Conservation (phyloP, 108 stramenopile species). For the Nitzschia sp. region DNA sequence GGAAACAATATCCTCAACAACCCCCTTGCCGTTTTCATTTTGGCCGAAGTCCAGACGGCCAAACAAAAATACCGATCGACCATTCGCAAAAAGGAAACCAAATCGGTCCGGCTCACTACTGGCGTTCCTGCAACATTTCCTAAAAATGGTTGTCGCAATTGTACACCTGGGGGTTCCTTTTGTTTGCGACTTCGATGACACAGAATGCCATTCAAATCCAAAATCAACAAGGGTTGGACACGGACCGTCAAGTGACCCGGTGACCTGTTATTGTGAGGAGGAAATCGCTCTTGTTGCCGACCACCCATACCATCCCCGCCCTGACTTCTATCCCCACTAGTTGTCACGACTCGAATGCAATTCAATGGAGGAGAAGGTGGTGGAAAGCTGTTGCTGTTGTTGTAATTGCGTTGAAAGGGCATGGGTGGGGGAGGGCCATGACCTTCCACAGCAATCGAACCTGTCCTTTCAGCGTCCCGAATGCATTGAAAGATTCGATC, state of each 20-base stretch:
- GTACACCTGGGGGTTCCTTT: constrained; percentile 10
- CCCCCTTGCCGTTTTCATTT: constrained; percentile 59
- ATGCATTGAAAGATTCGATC: neutral
- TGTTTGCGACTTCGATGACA: constrained; percentile 70
- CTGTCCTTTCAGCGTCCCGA: constrained; percentile 1
- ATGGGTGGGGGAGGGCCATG: neutral
- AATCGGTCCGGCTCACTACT: constrained; percentile 64
- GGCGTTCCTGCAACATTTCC: constrained; percentile 62
- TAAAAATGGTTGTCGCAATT: constrained; percentile 38
- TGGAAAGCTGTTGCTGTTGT: neutral
- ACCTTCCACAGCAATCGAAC: neutral
- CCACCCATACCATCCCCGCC: neutral
- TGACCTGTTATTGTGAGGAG: neutral
- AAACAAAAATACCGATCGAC: constrained; percentile 62
- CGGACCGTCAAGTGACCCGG: constrained; percentile 15
- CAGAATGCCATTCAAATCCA: constrained; percentile 86
- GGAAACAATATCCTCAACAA: constrained; percentile 61
- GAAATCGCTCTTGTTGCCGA: neutral
- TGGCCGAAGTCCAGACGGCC: constrained; percentile 85
- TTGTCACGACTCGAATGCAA: neutral
- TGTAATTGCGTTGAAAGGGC: neutral
- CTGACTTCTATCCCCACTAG: neutral
- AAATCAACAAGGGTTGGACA: constrained; percentile 68
- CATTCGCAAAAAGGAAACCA: constrained; percentile 45
- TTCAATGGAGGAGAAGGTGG: neutral